phyloP scores from a whole-genome alignment of 768 basidiomycete genomes.

The Candolleomyces eurysporus region DNA sequence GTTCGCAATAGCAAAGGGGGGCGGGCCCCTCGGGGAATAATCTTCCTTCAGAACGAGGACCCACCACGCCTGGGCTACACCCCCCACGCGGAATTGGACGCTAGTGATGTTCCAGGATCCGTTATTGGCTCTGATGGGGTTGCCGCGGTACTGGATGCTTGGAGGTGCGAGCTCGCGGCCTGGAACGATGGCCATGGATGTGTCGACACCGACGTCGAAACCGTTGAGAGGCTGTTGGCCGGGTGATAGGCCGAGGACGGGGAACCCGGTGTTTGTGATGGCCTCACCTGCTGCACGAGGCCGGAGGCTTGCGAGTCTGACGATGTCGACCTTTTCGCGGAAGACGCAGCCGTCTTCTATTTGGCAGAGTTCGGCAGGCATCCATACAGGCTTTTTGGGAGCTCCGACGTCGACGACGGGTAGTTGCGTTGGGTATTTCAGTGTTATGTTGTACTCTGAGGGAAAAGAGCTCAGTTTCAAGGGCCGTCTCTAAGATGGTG shows the following conservation, averaged over 20 bases:
- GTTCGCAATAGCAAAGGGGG: background rate
- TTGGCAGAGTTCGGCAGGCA: conserved; percentile 70
- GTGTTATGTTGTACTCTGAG: conserved; percentile 49
- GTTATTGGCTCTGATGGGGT: conserved; percentile 40
- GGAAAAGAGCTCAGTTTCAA: background rate
- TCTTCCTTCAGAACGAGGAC: conserved; percentile 61
- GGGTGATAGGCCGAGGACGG: conserved; percentile 46
- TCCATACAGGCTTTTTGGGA: conserved; percentile 25
- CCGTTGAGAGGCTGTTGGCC: conserved; percentile 35
- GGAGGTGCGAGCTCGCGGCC: conserved; percentile 65
- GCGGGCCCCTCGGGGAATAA: conserved; percentile 15
- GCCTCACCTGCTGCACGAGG: conserved; percentile 55
- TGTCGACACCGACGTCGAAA: conserved; percentile 58
- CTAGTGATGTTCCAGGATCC: conserved; percentile 79
- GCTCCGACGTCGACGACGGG: conserved; percentile 48
- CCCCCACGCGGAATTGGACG: conserved; percentile 64
- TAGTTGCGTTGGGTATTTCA: conserved; percentile 43
- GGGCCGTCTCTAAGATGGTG: background rate
- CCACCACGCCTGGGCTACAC: conserved; percentile 55
- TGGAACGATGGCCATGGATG: conserved; percentile 62
- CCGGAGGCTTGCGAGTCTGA: conserved; percentile 58
- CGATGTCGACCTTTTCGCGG: conserved; percentile 63
- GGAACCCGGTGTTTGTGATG: conserved; percentile 57
- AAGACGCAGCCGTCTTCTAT: conserved; percentile 57
- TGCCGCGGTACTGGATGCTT: conserved; percentile 49